Percentiles rank a stretch among this genome's conserved stretches.
These are phyloP conservation scores for Ophiosphaerella korrae DNA, from an alignment of 2,329 filamentous ascomycete genomes.

Conservation along the genomic window DNA sequence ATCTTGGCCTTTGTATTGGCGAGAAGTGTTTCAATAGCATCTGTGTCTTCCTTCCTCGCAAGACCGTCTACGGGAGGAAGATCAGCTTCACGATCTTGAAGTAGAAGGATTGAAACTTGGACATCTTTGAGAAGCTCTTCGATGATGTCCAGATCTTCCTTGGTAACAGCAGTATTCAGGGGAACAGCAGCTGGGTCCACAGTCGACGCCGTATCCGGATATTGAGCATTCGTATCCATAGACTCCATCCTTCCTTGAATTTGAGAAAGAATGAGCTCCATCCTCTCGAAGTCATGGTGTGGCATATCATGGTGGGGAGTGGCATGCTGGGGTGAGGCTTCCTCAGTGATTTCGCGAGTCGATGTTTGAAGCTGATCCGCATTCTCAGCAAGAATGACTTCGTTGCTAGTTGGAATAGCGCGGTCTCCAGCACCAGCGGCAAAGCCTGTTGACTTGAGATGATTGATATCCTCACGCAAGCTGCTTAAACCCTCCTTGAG, in stretches of 20 bases:
- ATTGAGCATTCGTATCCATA: slow-evolving; percentile 63
- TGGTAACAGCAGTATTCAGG: slow-evolving; percentile 50
- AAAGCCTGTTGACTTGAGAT: slow-evolving; percentile 63
- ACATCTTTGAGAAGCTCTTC: slow-evolving; percentile 59
- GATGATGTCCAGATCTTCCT: slow-evolving; percentile 56
- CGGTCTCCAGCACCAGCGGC: slow-evolving; percentile 57
- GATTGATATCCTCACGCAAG: slow-evolving; percentile 78
- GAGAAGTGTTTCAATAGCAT: slow-evolving; percentile 88
- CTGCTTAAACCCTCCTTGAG: slow-evolving; percentile 80
- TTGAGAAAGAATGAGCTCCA: slow-evolving; percentile 82
- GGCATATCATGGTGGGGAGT: slow-evolving; percentile 47
- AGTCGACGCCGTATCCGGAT: slow-evolving; percentile 47
- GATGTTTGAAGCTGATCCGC: slow-evolving; percentile 49
- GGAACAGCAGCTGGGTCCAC: slow-evolving; percentile 31
- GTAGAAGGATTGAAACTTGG: slow-evolving; percentile 58
- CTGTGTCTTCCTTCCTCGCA: slow-evolving; percentile 80
- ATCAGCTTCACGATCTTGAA: slow-evolving; percentile 36
- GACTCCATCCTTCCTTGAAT: slow-evolving; percentile 83
- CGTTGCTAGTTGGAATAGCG: slow-evolving; percentile 53
- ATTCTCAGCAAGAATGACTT: slow-evolving; percentile 57
- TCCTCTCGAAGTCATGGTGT: slow-evolving; percentile 78
- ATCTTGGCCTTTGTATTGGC: slow-evolving; percentile 87
- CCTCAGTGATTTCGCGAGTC: slow-evolving; percentile 36
- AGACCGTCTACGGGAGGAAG: slow-evolving; percentile 53
- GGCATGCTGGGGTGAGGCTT: slow-evolving; percentile 64